These are phyloP conservation scores for Mollisiaceae sp. DNA, from an alignment of 2,329 filamentous ascomycete genomes.

Conservation along the genomic window DNA sequence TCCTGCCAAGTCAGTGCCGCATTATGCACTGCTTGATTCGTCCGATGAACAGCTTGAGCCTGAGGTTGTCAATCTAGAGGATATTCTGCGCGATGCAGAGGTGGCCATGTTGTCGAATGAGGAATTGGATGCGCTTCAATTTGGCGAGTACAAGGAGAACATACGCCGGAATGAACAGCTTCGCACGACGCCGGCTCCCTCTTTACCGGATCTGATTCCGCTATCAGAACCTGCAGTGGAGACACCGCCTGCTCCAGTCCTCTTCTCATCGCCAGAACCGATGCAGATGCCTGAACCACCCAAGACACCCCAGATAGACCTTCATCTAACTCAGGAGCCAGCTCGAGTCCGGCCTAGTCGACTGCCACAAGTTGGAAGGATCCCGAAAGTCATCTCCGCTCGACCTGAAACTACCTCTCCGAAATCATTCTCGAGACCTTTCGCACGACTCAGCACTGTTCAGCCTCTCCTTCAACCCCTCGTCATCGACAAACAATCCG, in stretches of 20 bases:
- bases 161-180: conserved; percentile 32
- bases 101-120: conserved; percentile 38
- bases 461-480: conserved; percentile 40
- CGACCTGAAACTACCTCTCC: conserved; percentile 70
- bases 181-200: conserved; percentile 15
- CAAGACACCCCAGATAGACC: conserved; percentile 32
- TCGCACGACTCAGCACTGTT: conserved; percentile 61
- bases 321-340: conserved; percentile 31
- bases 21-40: conserved; percentile 66
- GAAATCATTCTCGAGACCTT: conserved; percentile 86
- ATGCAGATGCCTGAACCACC: conserved; percentile 25
- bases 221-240: neutral
- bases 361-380: conserved; percentile 81
- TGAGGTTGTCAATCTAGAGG: conserved; percentile 47
- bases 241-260: conserved; percentile 16
- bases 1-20: conserved; percentile 55
- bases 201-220: conserved; percentile 18
- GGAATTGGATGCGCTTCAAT: conserved; percentile 40
- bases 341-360: conserved; percentile 57
- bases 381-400: conserved; percentile 78
- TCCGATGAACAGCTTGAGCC: conserved; percentile 50
- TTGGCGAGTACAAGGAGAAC: conserved; percentile 38
- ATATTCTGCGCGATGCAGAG: conserved; percentile 56
- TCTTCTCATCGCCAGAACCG: conserved; percentile 35
- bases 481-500: conserved; percentile 46